Conservation (phyloP, 163 green algal species). For the Dunaliella salina region DNA sequence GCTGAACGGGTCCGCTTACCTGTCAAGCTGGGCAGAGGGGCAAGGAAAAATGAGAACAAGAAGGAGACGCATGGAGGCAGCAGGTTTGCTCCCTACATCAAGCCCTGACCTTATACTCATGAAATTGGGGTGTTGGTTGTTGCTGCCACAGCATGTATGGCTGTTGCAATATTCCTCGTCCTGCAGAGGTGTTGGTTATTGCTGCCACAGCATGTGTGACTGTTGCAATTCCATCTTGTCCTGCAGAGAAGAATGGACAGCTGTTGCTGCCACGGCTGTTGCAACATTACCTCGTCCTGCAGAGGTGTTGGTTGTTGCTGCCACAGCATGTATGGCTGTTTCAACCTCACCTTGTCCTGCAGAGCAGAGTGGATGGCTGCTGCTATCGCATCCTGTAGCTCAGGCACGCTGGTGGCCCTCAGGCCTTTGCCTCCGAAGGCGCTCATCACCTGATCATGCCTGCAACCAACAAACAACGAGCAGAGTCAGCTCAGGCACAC, state of each 20-base stretch:
- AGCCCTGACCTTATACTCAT: neutral
- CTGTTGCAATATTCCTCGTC: too few relatives aligned
- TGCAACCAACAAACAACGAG: neutral
- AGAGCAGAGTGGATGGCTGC: slow-evolving; percentile 5
- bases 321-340: slow-evolving; percentile 21
- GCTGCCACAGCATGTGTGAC: too few relatives aligned
- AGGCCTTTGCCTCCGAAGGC: slow-evolving; percentile 67
- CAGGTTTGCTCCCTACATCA: too few relatives aligned
- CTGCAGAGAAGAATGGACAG: slow-evolving; percentile 18
- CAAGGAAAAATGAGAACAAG: too few relatives aligned
- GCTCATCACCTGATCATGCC: neutral
- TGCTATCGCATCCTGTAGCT: slow-evolving; percentile 31
- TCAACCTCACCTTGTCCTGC: slow-evolving; percentile 17
- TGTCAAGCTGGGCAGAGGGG: too few relatives aligned
- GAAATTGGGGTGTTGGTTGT: too few relatives aligned
- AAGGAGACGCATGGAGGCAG: too few relatives aligned
- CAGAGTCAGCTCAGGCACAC: slow-evolving; percentile 31
- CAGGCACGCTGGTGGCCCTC: slow-evolving; percentile 30
- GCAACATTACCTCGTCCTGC: slow-evolving; percentile 15
- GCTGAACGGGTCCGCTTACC: too few relatives aligned
- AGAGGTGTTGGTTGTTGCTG: neutral
- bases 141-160: too few relatives aligned
- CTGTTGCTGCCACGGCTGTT: neutral
- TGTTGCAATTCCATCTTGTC: too few relatives aligned
- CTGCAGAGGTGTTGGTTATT: too few relatives aligned